These are phyloP conservation scores for Suhomyces atakaporum DNA, from an alignment of 1,139 yeast species.

Conservation along the genomic window DNA sequence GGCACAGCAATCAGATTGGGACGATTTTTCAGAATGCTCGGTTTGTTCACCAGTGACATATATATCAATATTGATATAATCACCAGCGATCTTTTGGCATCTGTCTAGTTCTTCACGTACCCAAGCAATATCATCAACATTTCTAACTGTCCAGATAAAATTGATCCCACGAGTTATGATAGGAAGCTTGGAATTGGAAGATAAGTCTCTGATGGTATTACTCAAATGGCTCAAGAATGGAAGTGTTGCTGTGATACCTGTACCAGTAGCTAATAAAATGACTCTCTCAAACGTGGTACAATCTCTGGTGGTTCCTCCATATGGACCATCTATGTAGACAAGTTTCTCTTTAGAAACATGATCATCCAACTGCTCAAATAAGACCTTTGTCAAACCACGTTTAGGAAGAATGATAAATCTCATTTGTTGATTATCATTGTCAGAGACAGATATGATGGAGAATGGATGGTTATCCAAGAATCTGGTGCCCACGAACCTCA, in stretches of 20 bases:
- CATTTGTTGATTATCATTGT: constrained; percentile 34
- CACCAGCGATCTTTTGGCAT: constrained; percentile 28
- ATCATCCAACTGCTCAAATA: constrained; percentile 32
- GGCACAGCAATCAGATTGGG: too few species aligned
- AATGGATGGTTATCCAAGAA: constrained; percentile 63
- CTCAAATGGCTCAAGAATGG: constrained; percentile 44
- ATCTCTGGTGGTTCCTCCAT: constrained; percentile 60
- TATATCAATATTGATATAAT: constrained; percentile 28
- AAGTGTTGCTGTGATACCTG: constrained; percentile 57
- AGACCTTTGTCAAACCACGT: constrained; percentile 48
- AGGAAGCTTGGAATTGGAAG: constrained; percentile 12
- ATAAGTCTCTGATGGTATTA: constrained; percentile 16
- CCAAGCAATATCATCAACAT: constrained; percentile 46
- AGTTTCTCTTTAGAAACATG: constrained; percentile 25
- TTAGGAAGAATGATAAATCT: constrained; percentile 54
- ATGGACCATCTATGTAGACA: constrained; percentile 62
- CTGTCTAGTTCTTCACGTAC: constrained; percentile 40
- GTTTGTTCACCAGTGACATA: constrained; percentile 22
- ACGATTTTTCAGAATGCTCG: not conserved
- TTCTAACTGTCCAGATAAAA: constrained; percentile 54
- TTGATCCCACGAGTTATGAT: constrained; percentile 33
- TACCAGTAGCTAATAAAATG: constrained; percentile 48
- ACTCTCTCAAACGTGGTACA: constrained; percentile 51
- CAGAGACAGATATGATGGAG: constrained; percentile 48
- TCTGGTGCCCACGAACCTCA: constrained; percentile 50